Conservation (phyloP, 148 eudicot species). For the Hydrangea macrophylla region DNA sequence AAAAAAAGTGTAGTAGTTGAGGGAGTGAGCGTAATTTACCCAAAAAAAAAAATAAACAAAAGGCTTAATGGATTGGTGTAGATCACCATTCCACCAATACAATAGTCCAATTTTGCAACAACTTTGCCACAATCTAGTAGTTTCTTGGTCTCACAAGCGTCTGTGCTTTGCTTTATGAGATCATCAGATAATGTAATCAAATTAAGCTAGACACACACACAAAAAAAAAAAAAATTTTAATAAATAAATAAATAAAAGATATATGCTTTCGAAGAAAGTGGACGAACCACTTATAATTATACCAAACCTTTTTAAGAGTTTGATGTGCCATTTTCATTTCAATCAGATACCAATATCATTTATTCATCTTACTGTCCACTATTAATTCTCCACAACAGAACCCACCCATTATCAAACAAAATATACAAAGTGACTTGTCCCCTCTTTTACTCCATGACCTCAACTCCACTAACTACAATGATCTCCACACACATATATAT, state of each 20-base stretch:
- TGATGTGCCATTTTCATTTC: neutral
- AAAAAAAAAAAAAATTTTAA: too few species aligned
- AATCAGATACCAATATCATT: neutral
- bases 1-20: too few species aligned
- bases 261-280: neutral
- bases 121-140: too few species aligned
- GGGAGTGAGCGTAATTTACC: too few species aligned
- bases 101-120: too few species aligned
- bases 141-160: too few species aligned
- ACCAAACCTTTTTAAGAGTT: neutral
- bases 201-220: neutral
- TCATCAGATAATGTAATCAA: neutral
- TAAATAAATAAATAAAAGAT: neutral
- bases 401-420: conserved; percentile 8
- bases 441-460: conserved; percentile 13
- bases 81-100: too few species aligned
- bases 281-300: neutral
- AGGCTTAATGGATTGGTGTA: too few species aligned
- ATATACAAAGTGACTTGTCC: conserved; percentile 6
- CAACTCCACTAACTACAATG: conserved; percentile 11
- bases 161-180: neutral
- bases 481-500: too few species aligned
- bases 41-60: too few species aligned
- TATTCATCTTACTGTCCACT: conserved; percentile 3
- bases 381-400: neutral